Evolutionary conservation across 371 early-diverging fungal species (phyloP), one percentile per base, ranked within the genome.

Genomic region (Dinochytrium kinnereticum): DNA sequence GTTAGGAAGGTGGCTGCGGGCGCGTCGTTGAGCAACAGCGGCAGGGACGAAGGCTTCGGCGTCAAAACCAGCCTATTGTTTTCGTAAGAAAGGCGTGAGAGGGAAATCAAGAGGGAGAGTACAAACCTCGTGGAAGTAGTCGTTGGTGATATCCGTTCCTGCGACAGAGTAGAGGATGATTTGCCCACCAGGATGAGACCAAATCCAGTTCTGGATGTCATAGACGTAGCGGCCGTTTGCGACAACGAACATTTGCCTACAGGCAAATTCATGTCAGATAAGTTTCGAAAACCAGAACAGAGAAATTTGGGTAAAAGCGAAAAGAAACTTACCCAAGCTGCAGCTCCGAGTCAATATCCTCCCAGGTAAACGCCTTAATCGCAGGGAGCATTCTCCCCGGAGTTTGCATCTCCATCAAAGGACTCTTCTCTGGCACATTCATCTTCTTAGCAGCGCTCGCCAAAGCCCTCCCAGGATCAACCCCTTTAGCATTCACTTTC

Each of bases 131-230:
- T 66, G 67, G 64, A 80, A 80, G 70, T 69, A 76, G 53, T 79
- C 79, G 40, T 68, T 72, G 31, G 69, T 64, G 50, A 78, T 79
- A 40, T 77, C 76, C 5, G 79, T 79, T 33, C 82, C 82, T 19
- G 53, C 68, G 37, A 73, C 79, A 15, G 30, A 19, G 50, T 73
- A 61, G n/a, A 81, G 65, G n/a, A 78, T 67, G 21, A 68, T 61
- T 31, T 69, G 69, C 33, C 79, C 79, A 21, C 79, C 79, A 33
- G 76, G 76, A 49, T 81, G 82, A 0, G 75, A 71, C 15, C 36
- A 51, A 51, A 79, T 69, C 79, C 79, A 81, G 44, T 57, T n/a
- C 24, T 50, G 24, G 26, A 76, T 68, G 64, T 76, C 73, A 64
- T 72, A 77, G 7, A 81, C 80, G 59, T 78, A 76, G 26, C 57